These are phyloP conservation scores for Xylaria castorea DNA, from an alignment of 495 filamentous ascomycete genomes.

Conservation along the genomic window DNA sequence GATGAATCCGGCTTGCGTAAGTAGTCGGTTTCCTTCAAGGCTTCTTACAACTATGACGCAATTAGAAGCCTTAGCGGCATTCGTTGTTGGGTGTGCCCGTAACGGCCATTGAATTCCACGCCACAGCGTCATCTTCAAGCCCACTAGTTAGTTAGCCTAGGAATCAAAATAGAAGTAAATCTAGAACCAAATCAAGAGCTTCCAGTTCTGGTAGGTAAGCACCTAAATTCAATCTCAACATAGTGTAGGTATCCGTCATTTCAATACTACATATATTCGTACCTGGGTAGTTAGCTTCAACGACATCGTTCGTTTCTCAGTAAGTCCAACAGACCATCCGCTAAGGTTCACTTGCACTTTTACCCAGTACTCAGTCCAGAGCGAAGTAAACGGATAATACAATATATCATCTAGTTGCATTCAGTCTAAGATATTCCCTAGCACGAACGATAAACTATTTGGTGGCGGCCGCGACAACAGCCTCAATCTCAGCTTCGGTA, in stretches of 20 bases:
- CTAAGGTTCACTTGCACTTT: no score
- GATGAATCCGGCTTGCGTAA: constrained; percentile 4
- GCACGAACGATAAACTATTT: background rate
- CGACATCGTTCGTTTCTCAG: no score
- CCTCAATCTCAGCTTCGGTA: constrained; percentile 34
- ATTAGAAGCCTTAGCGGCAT: background rate
- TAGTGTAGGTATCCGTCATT: background rate
- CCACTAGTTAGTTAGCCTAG: background rate
- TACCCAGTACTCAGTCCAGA: background rate
- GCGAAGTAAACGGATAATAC: background rate
- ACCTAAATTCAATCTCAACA: background rate
- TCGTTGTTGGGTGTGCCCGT: background rate
- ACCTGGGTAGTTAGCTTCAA: no score
- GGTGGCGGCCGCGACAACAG: constrained; percentile 8
- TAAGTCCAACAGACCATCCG: no score
- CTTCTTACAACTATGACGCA: constrained; percentile 14
- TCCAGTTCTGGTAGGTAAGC: background rate
- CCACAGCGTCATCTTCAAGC: constrained; percentile 8
- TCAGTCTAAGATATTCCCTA: background rate
- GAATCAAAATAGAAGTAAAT: background rate
- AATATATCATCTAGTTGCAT: background rate
- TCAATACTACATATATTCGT: background rate
- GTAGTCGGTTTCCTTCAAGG: background rate
- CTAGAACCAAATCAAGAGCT: background rate
- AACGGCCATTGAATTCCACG: background rate